Conservation (phyloP, 148 eudicot genomes). For the Persicaria tinctoria region DNA sequence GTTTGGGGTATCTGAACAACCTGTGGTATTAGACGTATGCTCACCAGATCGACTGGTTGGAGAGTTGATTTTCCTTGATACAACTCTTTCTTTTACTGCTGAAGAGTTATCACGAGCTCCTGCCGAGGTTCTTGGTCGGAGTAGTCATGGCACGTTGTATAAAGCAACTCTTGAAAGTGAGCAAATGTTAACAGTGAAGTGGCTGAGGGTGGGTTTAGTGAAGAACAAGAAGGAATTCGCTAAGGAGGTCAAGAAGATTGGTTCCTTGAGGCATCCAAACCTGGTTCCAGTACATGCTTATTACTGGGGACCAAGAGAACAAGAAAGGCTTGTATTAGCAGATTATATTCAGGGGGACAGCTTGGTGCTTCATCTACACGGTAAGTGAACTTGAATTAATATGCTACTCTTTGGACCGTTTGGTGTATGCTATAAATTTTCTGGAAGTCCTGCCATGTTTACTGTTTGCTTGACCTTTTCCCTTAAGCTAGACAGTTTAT, state of each 20-base stretch:
- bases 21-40: slow-evolving; percentile 68
- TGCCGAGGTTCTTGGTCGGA: slow-evolving; percentile 95
- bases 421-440: no score
- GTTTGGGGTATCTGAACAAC: slow-evolving; percentile 58
- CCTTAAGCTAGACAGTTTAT: no score
- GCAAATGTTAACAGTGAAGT: slow-evolving; percentile 86
- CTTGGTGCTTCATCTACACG: slow-evolving; percentile 87
- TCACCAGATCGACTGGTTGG: slow-evolving; percentile 97
- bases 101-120: slow-evolving; percentile 91
- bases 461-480: no score
- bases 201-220: slow-evolving; percentile 89
- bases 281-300: slow-evolving; percentile 77
- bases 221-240: slow-evolving; percentile 89
- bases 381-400: slow-evolving; percentile 34
- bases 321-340: slow-evolving; percentile 79
- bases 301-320: slow-evolving; percentile 91
- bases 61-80: slow-evolving; percentile 68
- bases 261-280: slow-evolving; percentile 65
- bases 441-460: no score
- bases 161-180: slow-evolving; percentile 81
- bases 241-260: slow-evolving; percentile 80
- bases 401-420: not conserved
- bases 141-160: slow-evolving; percentile 89
- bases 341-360: slow-evolving; percentile 83
- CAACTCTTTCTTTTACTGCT: slow-evolving; percentile 64